Conservation (phyloP, 1,284 basidiomycete species). For the Pseudozyma flocculosa region DNA sequence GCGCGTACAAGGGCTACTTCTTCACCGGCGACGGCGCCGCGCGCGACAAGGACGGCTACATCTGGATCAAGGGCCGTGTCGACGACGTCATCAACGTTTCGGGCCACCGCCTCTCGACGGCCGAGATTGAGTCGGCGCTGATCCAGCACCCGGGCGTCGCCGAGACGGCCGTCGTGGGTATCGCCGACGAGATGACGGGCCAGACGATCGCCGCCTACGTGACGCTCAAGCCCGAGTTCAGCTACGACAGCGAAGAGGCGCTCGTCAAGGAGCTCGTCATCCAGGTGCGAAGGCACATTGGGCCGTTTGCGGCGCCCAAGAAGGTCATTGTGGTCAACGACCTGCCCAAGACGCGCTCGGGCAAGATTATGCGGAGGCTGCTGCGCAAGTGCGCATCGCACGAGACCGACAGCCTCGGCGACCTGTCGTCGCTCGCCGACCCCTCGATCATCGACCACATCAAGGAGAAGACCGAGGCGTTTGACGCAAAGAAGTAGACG, state of each 20-base stretch:
- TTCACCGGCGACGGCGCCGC: slow-evolving; percentile 96
- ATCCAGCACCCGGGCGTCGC: slow-evolving; percentile 92
- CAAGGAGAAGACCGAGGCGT: slow-evolving; percentile 39
- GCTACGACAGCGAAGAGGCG: slow-evolving; percentile 68
- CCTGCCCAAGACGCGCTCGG: slow-evolving; percentile 93
- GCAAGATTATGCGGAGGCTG: slow-evolving; percentile 92
- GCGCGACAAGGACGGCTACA: slow-evolving; percentile 91
- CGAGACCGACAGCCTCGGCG: slow-evolving; percentile 84
- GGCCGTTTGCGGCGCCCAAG: slow-evolving; percentile 79
- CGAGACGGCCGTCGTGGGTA: slow-evolving; percentile 71
- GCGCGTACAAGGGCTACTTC: slow-evolving; percentile 69
- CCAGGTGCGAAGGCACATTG: slow-evolving; percentile 70
- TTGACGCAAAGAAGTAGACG: slow-evolving; percentile 18
- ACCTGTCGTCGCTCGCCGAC: slow-evolving; percentile 86
- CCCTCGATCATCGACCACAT: slow-evolving; percentile 54
- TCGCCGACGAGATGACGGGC: slow-evolving; percentile 56
- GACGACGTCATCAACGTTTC: slow-evolving; percentile 76
- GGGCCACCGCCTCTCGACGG: slow-evolving; percentile 92
- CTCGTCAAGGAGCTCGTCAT: slow-evolving; percentile 85
- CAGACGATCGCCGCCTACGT: slow-evolving; percentile 61
- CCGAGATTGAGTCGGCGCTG: slow-evolving; percentile 94
- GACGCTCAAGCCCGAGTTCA: slow-evolving; percentile 71
- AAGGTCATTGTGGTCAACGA: slow-evolving; percentile 82
- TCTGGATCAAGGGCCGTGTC: slow-evolving; percentile 85
- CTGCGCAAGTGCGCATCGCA: slow-evolving; percentile 92